phyloP scores from a whole-genome alignment of 2,329 filamentous ascomycete genomes.

The Aureobasidium leucospermi region DNA sequence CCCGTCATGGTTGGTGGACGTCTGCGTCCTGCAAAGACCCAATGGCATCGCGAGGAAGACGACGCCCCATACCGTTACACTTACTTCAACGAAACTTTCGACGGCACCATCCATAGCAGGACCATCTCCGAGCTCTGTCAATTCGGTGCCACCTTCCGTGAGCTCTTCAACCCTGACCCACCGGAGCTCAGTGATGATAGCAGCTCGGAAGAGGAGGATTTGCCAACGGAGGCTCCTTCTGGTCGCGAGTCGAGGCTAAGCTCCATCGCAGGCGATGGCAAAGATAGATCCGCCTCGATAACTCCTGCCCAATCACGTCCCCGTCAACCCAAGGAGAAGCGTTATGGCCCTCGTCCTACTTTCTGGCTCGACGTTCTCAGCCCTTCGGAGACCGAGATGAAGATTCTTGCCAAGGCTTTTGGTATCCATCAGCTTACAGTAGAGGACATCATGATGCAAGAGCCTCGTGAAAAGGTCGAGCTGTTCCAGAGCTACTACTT shows the following conservation, averaged over 20 bases:
- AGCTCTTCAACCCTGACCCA: constrained; percentile 86
- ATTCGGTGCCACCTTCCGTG: constrained; percentile 72
- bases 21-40: constrained; percentile 66
- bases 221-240: constrained; percentile 21
- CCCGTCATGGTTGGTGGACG: constrained; percentile 87
- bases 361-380: constrained; percentile 95
- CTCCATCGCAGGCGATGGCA: constrained; percentile 13
- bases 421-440: constrained; percentile 92
- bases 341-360: constrained; percentile 71
- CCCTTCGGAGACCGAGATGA: constrained; percentile 94
- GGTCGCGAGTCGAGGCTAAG: constrained; percentile 9
- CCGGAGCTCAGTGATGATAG: constrained; percentile 64
- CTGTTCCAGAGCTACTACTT: constrained; percentile 98
- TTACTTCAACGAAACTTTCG: constrained; percentile 97
- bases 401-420: constrained; percentile 82
- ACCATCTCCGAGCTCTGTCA: constrained; percentile 90
- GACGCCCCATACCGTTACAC: constrained; percentile 92
- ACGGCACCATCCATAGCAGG: constrained; percentile 91
- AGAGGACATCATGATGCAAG: constrained; percentile 95
- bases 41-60: constrained; percentile 82
- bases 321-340: constrained; percentile 24
- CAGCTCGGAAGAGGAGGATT: constrained; percentile 55
- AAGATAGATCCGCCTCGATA: constrained; percentile 25
- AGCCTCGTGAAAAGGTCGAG: constrained; percentile 96
- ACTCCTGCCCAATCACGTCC: constrained; percentile 20